phyloP scores from a whole-genome alignment of 768 basidiomycete genomes.

The Calocera cornea region DNA sequence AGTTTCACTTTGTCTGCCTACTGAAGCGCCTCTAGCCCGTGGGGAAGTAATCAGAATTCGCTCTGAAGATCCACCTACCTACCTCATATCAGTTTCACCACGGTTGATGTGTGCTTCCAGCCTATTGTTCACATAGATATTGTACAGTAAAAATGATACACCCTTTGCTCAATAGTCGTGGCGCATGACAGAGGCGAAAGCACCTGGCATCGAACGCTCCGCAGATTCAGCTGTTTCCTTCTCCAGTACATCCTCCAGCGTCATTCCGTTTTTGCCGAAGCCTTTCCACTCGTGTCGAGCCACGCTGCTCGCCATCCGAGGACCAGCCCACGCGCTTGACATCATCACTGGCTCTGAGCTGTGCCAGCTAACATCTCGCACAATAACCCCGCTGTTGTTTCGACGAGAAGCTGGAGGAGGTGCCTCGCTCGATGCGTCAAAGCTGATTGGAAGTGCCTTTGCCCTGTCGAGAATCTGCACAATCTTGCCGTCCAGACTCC shows the following conservation, averaged over 20 bases:
- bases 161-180: neutral
- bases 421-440: slow-evolving; percentile 58
- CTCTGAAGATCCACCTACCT: no score
- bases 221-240: slow-evolving; percentile 30
- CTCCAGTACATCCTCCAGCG: slow-evolving; percentile 63
- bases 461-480: slow-evolving; percentile 76
- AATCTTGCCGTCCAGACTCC: slow-evolving; percentile 81
- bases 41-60: no score
- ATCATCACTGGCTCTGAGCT: slow-evolving; percentile 80
- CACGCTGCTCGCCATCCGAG: slow-evolving; percentile 48
- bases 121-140: no score
- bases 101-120: no score
- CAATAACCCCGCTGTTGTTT: slow-evolving; percentile 36
- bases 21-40: no score
- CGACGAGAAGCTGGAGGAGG: slow-evolving; percentile 17
- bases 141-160: no score
- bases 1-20: no score
- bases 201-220: neutral
- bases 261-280: slow-evolving; percentile 45
- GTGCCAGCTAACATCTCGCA: slow-evolving; percentile 95
- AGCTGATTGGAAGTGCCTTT: slow-evolving; percentile 52
- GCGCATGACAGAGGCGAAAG: neutral
- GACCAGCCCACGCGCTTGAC: slow-evolving; percentile 77
- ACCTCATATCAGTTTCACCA: no score
- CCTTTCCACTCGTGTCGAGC: slow-evolving; percentile 97